Evolutionary conservation across 1,139 yeast species (phyloP), one percentile per base, ranked within the genome.

Genomic region (Wickerhamomyces sp.): DNA sequence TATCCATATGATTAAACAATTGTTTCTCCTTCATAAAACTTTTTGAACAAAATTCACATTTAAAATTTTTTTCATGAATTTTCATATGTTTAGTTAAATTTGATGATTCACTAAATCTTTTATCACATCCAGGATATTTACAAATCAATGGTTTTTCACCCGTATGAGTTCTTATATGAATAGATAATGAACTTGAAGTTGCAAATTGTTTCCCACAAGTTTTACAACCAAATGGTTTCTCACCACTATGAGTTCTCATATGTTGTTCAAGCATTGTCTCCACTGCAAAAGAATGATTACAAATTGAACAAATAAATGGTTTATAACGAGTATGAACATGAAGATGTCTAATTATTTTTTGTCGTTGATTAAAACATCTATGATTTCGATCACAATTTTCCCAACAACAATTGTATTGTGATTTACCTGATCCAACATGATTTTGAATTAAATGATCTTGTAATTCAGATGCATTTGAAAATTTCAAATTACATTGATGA

Each of bases 131-230:
- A 0, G 85, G 85, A 68, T 78, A 76, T 53, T 81, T 83, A 64
- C 99, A 93, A 38, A 65, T 69, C 53, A 90, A 72, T 1, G 98
- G 98, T 62, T 87, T 88, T 51, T 86, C 97, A 7, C 98, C 99
- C 0, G 96, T 87, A 61, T 93, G 99, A 1, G 80, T 82, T 45
- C 99, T 71, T 58, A 78, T 62, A 67, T 93, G 99, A 9, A 79
- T 79, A 13, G 76, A 71, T 32, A 78, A 59, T 7, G 82, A 79
- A 10, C 79, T 71, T 30, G 76, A 67, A 3, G 79, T 77, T 2
- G 81, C 74, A 66, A 91, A 90, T 18, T 72, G 63, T 47, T 83
- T 79, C 9, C 79, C 79, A 63, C 97, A 90, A 1, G 76, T 63
- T 5, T 72, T 64, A 65, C 97, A 90, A 50, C 68, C 66, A 45